phyloP scores from a whole-genome alignment of 2,329 filamentous ascomycete species.

The Fusarium sarcochroum region DNA sequence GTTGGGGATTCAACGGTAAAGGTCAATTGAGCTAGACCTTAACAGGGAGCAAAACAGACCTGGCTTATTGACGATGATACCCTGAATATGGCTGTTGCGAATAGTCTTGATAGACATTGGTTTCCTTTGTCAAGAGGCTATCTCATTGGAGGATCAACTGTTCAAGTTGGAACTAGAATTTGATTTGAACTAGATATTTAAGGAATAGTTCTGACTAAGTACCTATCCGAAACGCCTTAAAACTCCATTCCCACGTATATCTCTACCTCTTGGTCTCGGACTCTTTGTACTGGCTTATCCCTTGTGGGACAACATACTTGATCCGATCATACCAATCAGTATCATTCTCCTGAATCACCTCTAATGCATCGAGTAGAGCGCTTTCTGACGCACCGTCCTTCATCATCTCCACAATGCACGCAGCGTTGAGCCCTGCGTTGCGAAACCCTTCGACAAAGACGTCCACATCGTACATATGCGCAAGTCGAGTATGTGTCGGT shows the following conservation, averaged over 20 bases:
- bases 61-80: background rate
- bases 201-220: background rate
- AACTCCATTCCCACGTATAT: background rate
- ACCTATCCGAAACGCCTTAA: constrained; percentile 1
- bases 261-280: constrained; percentile 2
- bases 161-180: too few species aligned
- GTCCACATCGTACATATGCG: constrained; percentile 43
- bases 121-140: background rate
- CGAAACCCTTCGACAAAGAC: constrained; percentile 38
- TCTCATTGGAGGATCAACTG: constrained; percentile 1
- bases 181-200: too few species aligned
- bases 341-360: constrained; percentile 39
- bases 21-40: constrained; percentile 4
- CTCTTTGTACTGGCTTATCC: constrained; percentile 31
- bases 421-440: constrained; percentile 38
- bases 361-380: constrained; percentile 36
- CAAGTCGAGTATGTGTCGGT: constrained; percentile 44
- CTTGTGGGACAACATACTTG: constrained; percentile 34
- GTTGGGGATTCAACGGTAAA: constrained; percentile 14
- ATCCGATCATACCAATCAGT: constrained; percentile 35
- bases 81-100: background rate
- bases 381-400: constrained; percentile 37
- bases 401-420: constrained; percentile 42
- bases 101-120: background rate
- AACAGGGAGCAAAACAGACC: background rate